Conservation (phyloP, 257 asterid genomes). For the Ajuga chamaepitys region DNA sequence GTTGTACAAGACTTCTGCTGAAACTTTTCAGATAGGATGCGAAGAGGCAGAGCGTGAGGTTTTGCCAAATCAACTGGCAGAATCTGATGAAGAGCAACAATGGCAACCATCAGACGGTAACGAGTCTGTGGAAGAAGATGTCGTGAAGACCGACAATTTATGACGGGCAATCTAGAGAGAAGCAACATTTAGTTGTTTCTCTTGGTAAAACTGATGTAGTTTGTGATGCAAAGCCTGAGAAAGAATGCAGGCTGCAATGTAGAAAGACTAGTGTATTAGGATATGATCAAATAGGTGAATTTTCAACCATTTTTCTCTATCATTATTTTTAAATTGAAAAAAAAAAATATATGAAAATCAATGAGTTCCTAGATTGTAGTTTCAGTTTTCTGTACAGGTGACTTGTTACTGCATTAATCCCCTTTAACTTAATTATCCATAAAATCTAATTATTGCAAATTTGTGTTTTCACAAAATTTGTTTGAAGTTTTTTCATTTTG, state of each 20-base stretch:
- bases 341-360: neutral
- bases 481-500: too few species aligned
- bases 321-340: neutral
- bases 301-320: constrained; percentile 8
- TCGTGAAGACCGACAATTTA: neutral
- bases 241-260: constrained; percentile 20
- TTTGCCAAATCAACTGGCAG: constrained; percentile 2
- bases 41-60: neutral
- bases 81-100: constrained; percentile 6
- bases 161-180: constrained; percentile 8
- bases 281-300: neutral
- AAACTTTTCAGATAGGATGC: constrained; percentile 12
- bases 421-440: too few species aligned
- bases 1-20: constrained; percentile 24
- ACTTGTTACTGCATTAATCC: too few species aligned
- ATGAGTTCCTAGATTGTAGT: neutral
- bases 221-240: constrained; percentile 22
- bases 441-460: too few species aligned
- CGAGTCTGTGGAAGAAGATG: constrained; percentile 9
- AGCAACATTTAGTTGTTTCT: constrained; percentile 2
- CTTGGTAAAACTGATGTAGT: constrained; percentile 25
- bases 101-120: neutral
- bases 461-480: too few species aligned
- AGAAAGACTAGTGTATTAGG: neutral
- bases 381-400: too few species aligned